Conservation (phyloP, 139 green algal species). For the Coelastrella sp. region DNA sequence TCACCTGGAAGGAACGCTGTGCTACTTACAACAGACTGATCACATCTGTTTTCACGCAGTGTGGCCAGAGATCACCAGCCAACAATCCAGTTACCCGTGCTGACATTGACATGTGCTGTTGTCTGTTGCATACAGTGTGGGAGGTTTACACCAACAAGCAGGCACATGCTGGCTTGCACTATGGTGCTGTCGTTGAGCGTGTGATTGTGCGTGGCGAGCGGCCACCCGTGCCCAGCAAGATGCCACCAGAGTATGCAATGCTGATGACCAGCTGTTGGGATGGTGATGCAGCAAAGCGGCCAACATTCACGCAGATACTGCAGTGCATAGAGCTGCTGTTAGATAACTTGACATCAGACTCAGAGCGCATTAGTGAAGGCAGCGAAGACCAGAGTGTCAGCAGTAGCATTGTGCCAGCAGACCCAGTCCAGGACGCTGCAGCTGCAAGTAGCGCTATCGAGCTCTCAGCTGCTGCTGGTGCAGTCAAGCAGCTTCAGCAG, state of each 20-base stretch:
- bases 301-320: constrained; percentile 15
- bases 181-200: constrained; percentile 24
- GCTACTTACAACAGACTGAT: too few species aligned
- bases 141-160: constrained; percentile 35
- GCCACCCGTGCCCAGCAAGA: background rate
- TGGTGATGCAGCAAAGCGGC: constrained; percentile 2
- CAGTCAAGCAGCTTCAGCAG: too few species aligned
- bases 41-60: background rate
- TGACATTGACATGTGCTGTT: background rate
- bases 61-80: background rate
- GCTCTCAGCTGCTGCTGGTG: background rate
- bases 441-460: background rate
- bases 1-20: too few species aligned
- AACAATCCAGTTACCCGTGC: background rate
- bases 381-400: background rate
- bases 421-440: background rate
- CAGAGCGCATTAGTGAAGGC: constrained; percentile 15
- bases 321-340: constrained; percentile 18
- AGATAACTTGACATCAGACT: constrained; percentile 36
- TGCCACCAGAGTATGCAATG: constrained; percentile 20
- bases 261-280: constrained; percentile 37
- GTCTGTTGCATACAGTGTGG: constrained; percentile 8
- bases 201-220: constrained; percentile 26
- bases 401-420: background rate
- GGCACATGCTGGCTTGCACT: constrained; percentile 13